Conservation (phyloP, 2,329 filamentous ascomycete genomes). For the Alternaria triticina region DNA sequence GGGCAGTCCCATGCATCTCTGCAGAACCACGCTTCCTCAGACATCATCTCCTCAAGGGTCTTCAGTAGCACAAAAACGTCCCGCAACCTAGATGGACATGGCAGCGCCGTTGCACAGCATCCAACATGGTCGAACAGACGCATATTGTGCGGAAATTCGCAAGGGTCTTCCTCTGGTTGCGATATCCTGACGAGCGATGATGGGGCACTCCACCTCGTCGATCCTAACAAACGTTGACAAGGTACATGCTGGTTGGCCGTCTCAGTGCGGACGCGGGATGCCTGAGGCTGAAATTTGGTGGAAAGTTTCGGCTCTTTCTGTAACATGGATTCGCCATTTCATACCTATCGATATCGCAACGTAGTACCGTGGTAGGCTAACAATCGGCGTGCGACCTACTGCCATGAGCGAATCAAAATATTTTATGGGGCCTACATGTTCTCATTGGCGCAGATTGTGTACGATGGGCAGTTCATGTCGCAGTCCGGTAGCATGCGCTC, state of each 20-base stretch:
- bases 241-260: not conserved
- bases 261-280: constrained; percentile 7
- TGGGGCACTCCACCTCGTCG: constrained; percentile 25
- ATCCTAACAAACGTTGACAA: constrained; percentile 22
- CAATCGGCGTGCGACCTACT: not conserved
- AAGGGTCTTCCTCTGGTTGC: constrained; percentile 14
- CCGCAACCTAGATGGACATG: constrained; percentile 19
- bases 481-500: constrained; percentile 9
- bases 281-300: constrained; percentile 4
- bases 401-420: constrained; percentile 9
- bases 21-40: constrained; percentile 32
- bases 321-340: not conserved
- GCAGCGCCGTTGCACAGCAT: constrained; percentile 1
- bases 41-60: constrained; percentile 9
- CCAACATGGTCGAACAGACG: constrained; percentile 18
- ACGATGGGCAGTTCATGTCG: not conserved
- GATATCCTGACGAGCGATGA: constrained; percentile 21
- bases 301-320: not conserved
- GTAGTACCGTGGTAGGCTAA: not conserved
- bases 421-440: not conserved
- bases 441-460: constrained; percentile 3
- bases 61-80: constrained; percentile 25
- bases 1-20: constrained; percentile 29
- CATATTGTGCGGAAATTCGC: not conserved
- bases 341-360: constrained; percentile 1